Base-by-base conservation (phyloP, 139 green algal genomes). In the Haematococcus lacustris region DNA sequence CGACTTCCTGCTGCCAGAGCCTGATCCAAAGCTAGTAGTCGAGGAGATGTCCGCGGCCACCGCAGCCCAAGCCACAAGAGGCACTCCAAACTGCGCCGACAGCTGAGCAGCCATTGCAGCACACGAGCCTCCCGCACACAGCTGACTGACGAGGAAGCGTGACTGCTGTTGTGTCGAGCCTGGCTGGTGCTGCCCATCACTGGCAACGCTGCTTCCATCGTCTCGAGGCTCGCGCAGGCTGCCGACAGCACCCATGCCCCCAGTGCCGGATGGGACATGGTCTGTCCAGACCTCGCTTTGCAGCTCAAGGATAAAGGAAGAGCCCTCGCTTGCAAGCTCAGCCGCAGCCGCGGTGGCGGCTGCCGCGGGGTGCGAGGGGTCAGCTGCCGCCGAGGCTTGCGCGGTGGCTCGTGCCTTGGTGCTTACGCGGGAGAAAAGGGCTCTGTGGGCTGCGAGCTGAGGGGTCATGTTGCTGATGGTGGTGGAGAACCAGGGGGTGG, bases 41-140 rank as follows among this genome's bases (percentile, higher is more conserved):
- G 68, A n/a, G 7, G 76, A 83, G 40, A 88, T 71, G 13, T 85
- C 83, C 1, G 87, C 88, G 21, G 88, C 89, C 1, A 91, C 80
- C 7, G 82, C 86, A 9, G 63, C 85, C 86, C 86, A 94, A 0
- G 89, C 78, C 3, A 90, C 67, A 21, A 94, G 74, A 4, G 87
- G 73, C 60, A 86, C 79, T 0, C 79, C 75, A 51, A 91, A 87
- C 32, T 78, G 68, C 38, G 66, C 21, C 6, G 70, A 70, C 26
- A 83, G 76, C 47, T 79, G 25, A 41, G 57, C 33, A 21, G 84
- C 80, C 53, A 87, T 30, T 9, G 67, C 70, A 25, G 73, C 79
- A 21, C 53, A 66, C 6, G 41, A 23, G n/a, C 79, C 78, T 21
- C 68, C 79, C 25, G 75, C 86, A 35, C 62, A 64, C 5, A 70